Evolutionary conservation across 2,329 filamentous ascomycete species (phyloP).

Genomic region (Fonsecaea pugnacius): DNA sequence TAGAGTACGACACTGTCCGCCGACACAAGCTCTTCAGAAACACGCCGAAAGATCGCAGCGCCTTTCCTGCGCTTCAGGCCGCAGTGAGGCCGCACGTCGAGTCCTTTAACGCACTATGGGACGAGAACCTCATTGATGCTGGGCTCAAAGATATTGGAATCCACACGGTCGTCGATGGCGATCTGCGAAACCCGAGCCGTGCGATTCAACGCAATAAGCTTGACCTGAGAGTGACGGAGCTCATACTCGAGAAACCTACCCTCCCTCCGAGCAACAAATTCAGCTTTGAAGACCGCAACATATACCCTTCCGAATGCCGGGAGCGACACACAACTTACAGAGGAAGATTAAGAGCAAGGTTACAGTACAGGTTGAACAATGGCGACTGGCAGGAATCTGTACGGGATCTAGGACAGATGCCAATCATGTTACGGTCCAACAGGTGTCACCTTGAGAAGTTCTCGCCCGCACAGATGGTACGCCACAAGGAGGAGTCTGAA

Average conservation of each 20-base stretch:
- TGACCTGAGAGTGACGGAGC: slow-evolving; percentile 75
- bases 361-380: slow-evolving; percentile 86
- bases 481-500: slow-evolving; percentile 91
- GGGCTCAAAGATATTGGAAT: slow-evolving; percentile 86
- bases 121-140: slow-evolving; percentile 73
- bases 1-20: slow-evolving; percentile 81
- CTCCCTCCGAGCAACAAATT: slow-evolving; percentile 83
- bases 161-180: slow-evolving; percentile 83
- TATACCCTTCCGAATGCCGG: slow-evolving; percentile 89
- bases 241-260: slow-evolving; percentile 80
- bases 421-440: slow-evolving; percentile 93
- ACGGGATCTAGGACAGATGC: slow-evolving; percentile 84
- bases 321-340: slow-evolving; percentile 91
- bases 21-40: slow-evolving; percentile 87
- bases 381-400: slow-evolving; percentile 81
- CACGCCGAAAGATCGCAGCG: slow-evolving; percentile 82
- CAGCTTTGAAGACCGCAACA: slow-evolving; percentile 75
- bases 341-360: slow-evolving; percentile 78
- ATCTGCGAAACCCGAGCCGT: slow-evolving; percentile 44
- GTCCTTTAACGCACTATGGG: slow-evolving; percentile 91
- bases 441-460: slow-evolving; percentile 87
- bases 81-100: slow-evolving; percentile 93
- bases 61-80: slow-evolving; percentile 82
- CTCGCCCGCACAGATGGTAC: slow-evolving; percentile 79
- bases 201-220: slow-evolving; percentile 67